Evolutionary conservation across 73 alveolate genomes (phyloP).

Genomic region (Symbiodinium natans): DNA sequence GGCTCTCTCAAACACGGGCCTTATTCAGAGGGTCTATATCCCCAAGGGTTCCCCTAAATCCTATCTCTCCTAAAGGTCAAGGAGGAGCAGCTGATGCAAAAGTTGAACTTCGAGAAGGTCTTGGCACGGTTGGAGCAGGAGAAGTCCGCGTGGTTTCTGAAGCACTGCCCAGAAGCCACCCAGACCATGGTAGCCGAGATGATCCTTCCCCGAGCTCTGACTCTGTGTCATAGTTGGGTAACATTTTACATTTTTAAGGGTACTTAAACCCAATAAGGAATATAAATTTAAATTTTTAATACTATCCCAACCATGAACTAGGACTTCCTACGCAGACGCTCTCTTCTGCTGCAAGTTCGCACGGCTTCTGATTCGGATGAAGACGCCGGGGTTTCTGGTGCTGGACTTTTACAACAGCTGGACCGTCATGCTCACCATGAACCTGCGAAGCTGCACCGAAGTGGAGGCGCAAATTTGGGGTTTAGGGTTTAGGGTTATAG

Average conservation of each 20-base stretch:
- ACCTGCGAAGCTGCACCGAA: constrained; percentile 76
- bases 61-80: background rate
- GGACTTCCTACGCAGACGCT: background rate
- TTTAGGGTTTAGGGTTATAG: no score
- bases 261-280: no score
- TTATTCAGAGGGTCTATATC: background rate
- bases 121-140: constrained; percentile 79
- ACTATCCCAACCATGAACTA: no score
- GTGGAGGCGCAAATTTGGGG: constrained; percentile 88
- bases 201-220: background rate
- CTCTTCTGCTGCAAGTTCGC: constrained; percentile 64
- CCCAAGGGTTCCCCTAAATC: background rate
- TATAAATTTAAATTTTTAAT: no score
- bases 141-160: constrained; percentile 38
- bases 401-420: constrained; percentile 84
- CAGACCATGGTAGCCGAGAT: constrained; percentile 28
- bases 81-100: constrained; percentile 69
- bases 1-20: no score
- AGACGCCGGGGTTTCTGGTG: constrained; percentile 66
- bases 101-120: constrained; percentile 80
- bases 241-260: no score
- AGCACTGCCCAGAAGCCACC: constrained; percentile 17
- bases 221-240: background rate
- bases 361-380: constrained; percentile 68
- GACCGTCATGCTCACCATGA: constrained; percentile 68